Percentiles rank a stretch among this genome's conserved stretches.
Conservation (phyloP, 495 filamentous ascomycete genomes). For the Tirmania nivea region DNA sequence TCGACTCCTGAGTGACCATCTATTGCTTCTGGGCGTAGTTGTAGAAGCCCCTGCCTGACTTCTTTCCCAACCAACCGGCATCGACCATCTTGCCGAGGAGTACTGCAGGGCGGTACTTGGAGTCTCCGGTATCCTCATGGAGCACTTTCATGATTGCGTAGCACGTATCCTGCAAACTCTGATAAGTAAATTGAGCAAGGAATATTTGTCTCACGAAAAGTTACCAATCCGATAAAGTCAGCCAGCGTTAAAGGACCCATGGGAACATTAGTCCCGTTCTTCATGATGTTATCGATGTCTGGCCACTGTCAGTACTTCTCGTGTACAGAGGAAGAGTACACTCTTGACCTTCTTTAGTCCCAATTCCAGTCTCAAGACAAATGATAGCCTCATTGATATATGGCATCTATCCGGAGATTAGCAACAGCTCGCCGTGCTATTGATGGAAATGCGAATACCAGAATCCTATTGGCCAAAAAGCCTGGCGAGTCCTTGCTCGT, state of each 20-base stretch:
- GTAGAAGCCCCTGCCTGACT: conserved; percentile 91
- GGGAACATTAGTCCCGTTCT: conserved; percentile 93
- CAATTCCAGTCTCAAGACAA: conserved; percentile 84
- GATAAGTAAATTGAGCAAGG: neutral
- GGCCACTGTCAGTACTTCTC: neutral
- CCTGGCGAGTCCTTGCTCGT: conserved; percentile 74
- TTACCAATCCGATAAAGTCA: conserved; percentile 72
- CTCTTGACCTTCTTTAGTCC: conserved; percentile 39
- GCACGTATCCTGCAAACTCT: conserved; percentile 45
- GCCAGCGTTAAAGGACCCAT: conserved; percentile 91
- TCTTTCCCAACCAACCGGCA: conserved; percentile 95
- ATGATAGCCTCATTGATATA: conserved; percentile 99
- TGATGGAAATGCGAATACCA: conserved; percentile 18
- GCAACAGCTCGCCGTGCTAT: neutral
- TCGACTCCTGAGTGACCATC: too few relatives aligned
- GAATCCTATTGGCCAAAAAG: conserved; percentile 86
- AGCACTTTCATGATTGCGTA: conserved; percentile 93
- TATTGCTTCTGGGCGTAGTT: conserved; percentile 31
- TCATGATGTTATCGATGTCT: conserved; percentile 91
- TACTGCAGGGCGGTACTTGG: conserved; percentile 78
- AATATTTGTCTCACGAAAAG: neutral
- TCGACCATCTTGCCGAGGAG: conserved; percentile 86
- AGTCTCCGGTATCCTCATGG: conserved; percentile 76
- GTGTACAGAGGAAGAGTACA: neutral
- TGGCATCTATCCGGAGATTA: conserved; percentile 37